Conservation (phyloP, 306 rosid species). For the Cotoneaster glaucophyllus region DNA sequence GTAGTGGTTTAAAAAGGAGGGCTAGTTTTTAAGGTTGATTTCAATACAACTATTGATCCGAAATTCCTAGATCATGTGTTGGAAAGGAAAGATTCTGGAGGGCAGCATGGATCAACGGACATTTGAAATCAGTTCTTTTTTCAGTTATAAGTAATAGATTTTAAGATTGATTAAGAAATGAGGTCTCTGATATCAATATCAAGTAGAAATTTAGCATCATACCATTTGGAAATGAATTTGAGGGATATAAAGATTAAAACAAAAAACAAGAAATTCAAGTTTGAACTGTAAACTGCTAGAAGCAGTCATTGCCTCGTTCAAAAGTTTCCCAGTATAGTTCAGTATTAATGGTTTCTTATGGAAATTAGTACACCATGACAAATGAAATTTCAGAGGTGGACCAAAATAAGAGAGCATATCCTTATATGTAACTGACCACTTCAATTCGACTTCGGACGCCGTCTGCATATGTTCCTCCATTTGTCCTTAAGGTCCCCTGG, state of each 20-base stretch:
- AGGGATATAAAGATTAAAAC: not conserved
- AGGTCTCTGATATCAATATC: not conserved
- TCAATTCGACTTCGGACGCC: constrained; percentile 18
- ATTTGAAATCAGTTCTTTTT: not conserved
- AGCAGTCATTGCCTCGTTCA: not conserved
- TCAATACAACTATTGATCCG: not conserved
- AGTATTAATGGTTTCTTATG: not conserved
- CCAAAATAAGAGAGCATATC: not conserved
- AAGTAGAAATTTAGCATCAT: not conserved
- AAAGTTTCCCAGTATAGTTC: not conserved
- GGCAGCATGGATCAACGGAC: not conserved
- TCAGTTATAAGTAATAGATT: not conserved
- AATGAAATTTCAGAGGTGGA: not conserved
- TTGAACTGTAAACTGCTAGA: not conserved
- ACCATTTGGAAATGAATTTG: not conserved
- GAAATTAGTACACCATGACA: not conserved
- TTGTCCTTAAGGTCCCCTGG: constrained; percentile 51
- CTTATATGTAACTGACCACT: not conserved
- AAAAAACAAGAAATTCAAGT: not conserved
- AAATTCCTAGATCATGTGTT: not conserved
- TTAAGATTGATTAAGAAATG: not conserved
- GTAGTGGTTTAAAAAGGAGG: not conserved
- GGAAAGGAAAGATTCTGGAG: not conserved
- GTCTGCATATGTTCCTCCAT: constrained; percentile 56
- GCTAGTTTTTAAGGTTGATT: not conserved